Evolutionary conservation across 2,329 filamentous ascomycete genomes (phyloP), one percentile per base, ranked within the genome.

Genomic region (Fusarium longipes): DNA sequence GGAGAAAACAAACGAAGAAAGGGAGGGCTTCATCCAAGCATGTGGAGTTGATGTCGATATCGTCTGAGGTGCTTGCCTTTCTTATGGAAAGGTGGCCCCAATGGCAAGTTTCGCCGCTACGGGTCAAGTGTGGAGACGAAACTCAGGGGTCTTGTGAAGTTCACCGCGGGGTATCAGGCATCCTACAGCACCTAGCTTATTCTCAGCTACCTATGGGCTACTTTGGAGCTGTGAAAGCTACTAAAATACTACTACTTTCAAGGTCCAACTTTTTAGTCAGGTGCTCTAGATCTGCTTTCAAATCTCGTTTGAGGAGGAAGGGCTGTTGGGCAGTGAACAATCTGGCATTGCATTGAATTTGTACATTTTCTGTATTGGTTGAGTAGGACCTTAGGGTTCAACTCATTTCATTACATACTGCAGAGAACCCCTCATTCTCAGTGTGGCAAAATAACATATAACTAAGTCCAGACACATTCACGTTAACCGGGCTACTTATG

Each of bases 41-140:
- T 62, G 67, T 67, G 67, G 73, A 70, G 68, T 57, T 64, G 53
- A 61, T 44, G 47, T 55, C 42, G 33, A 70, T 65, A 67, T 74
- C 71, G 74, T 72, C 74, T 52, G 60, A 63, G 60, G 51, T 75
- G 68, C n/a, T n/a, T n/a, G n/a, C 72, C 57, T 25, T 36, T 49
- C 32, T 76, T 75, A 63, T 70, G 73, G 76, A 71, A 77, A 78
- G 71, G 77, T 78, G 77, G 75, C 76, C 75, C 73, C 53, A 72
- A 72, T 59, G 40, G 25, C 62, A 60, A 74, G 71, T 63, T 49
- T 64, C 54, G 70, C 70, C 63, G 43, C 67, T 70, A 64, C 56
- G 59, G 38, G 55, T 52, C 51, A 65, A 69, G 39, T 74, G 71
- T 73, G 75, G 75, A 55, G 73, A 68, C 64, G 33, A 40, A 54